These are phyloP conservation scores for Dentipellis sp. DNA, from an alignment of 768 basidiomycete genomes.

Conservation along the genomic window DNA sequence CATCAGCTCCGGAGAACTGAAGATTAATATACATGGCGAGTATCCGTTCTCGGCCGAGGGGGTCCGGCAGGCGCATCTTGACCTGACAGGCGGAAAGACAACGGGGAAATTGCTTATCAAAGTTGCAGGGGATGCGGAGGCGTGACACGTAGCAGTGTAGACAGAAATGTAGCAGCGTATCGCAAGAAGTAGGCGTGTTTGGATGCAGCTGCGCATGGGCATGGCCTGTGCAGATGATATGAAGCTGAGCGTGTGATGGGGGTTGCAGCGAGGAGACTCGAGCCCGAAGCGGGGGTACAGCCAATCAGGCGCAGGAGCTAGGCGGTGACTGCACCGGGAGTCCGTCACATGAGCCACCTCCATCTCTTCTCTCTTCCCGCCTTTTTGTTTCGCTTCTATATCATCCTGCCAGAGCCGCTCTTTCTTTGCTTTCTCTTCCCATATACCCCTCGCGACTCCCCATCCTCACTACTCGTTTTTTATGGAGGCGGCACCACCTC, in stretches of 20 bases:
- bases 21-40: conserved; percentile 60
- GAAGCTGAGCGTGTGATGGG: neutral
- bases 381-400: neutral
- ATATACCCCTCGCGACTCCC: neutral
- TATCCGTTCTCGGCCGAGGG: conserved; percentile 83
- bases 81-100: conserved; percentile 63
- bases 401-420: conserved; percentile 1
- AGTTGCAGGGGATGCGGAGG: conserved; percentile 23
- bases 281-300: too few relatives aligned
- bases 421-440: neutral
- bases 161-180: neutral
- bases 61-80: conserved; percentile 61
- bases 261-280: neutral
- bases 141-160: neutral
- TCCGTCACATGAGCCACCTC: neutral
- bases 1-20: conserved; percentile 49
- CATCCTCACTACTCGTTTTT: neutral
- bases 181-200: neutral
- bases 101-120: conserved; percentile 79
- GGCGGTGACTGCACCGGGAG: neutral
- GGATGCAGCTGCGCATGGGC: neutral
- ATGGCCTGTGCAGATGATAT: neutral
- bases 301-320: too few relatives aligned
- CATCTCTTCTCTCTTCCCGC: neutral
- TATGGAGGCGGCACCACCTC: conserved; percentile 12